Evolutionary conservation across 306 rosid genomes (phyloP), one percentile per base, ranked within the genome.

Genomic region (Quercus bicolor): DNA sequence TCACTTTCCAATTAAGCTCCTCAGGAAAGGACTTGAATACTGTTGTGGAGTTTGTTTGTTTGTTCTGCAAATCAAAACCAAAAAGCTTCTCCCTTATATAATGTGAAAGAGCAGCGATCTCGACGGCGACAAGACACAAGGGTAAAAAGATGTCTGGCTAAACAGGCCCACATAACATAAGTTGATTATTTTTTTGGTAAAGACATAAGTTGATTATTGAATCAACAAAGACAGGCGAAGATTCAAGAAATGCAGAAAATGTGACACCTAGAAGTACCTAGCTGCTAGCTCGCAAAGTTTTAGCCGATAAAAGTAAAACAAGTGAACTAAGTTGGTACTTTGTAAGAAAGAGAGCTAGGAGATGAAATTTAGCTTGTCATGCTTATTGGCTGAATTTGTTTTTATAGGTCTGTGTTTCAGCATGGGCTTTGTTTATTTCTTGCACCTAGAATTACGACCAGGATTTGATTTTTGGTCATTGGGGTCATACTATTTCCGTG

Each of bases 171-270:
- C 28, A 26, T 26, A 26, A 26, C 28, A 26, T 6, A 29, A 14
- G 59, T 52, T 26, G 53, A 51, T 51, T n/a, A 51, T 5, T 70
- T 26, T 26, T 26, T 26, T 26, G 28, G 28, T 1, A 26, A 26
- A 26, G 28, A 26, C 28, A 26, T 6, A 29, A 14, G 59, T 52
- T 52, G 53, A 51, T 51, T n/a, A 71, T 13, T 70, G 33, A 40
- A 48, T 48, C 16, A 48, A 48, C 20, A 12, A 55, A 53, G 76
- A 81, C 43, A 33, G 72, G 54, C 79, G 53, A 56, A 78, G 37
- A 80, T 73, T 75, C 86, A 86, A 86, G 89, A 88, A 86, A 80
- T 77, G 86, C 78, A 75, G 23, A 79, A 18, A 33, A 68, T 86
- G 82, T 88, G 89, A 80, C 16, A 28, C 57, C 34, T 64, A 45